Percentiles rank a stretch among this genome's conserved stretches.
phyloP scores from a whole-genome alignment of 257 asterid species.

The Scutellaria galericulata region DNA sequence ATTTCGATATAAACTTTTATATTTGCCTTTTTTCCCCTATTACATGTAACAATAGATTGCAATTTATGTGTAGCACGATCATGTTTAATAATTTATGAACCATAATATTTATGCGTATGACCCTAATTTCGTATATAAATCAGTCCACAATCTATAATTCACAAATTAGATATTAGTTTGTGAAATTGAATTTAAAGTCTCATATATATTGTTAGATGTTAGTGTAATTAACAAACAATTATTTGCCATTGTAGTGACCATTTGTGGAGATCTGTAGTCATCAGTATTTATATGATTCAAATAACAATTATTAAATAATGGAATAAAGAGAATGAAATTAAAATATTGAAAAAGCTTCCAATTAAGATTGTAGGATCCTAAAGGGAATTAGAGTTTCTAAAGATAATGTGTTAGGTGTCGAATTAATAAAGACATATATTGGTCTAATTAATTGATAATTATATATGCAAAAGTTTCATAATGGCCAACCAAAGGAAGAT shows the following conservation, averaged over 20 bases:
- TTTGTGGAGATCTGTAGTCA: conserved; percentile 8
- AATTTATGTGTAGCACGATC: no score
- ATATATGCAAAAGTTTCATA: background rate
- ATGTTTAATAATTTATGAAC: no score
- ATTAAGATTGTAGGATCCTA: conserved; percentile 16
- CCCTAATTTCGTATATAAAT: no score
- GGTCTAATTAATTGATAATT: conserved; percentile 7
- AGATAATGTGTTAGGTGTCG: conserved; percentile 5
- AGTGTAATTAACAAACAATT: no score
- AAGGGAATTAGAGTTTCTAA: background rate
- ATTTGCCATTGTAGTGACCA: background rate
- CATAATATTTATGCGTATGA: no score
- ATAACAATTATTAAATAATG: background rate
- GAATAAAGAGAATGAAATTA: background rate
- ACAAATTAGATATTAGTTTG: no score
- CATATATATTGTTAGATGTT: no score
- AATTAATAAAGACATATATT: conserved; percentile 3
- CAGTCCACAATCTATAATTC: no score
- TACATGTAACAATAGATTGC: no score
- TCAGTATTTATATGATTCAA: background rate
- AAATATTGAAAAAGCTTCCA: conserved; percentile 18
- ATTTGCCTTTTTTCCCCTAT: no score
- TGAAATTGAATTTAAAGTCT: no score
- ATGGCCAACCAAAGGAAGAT: background rate
- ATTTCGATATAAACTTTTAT: no score